Evolutionary conservation across 169 alveolate genomes (phyloP), one percentile per base, ranked within the genome.

Genomic region (Theileria orientalis): DNA sequence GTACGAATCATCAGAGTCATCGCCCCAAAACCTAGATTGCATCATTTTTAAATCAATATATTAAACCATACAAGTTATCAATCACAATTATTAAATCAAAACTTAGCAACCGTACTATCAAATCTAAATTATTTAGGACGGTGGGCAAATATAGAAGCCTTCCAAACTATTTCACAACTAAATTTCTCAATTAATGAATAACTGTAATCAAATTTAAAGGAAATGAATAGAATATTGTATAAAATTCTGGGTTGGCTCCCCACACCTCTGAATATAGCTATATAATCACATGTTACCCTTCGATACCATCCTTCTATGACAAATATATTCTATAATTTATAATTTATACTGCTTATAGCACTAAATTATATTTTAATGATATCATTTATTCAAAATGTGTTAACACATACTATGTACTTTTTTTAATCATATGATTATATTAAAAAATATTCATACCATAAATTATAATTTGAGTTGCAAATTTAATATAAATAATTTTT

Each of bases 21-120:
- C 93, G 33, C 93, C 95, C 95, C 95, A 91, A 83, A 91, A 91
- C 83, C 90, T 91, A 13, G 94, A 91, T 68, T 90, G 94, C 95
- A 91, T 86, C 56, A 41, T 37, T 56, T 30, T 56, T 0, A 25
- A 56, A 5, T 25, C 14, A 56, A 68, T 57, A 44, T 51, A 27
- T 64, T 61, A 72, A 27, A 32, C 21, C 66, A 56, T 16, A 2
- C 32, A 56, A 29, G 11, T 2, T 16, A n/a, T 56, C 14, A 56
- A 27, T n/a, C 14, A 25, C 37, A 27, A n/a, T 21, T 8, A 49
- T 21, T 13, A 21, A 13, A 21, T 21, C 19, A 49, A 49, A 29
- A 16, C 27, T 49, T n/a, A 14, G 25, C 1, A 49, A 0, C 25
- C 25, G 27, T 21, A 5, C 7, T 49, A 16, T 5, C 25, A 13